Base-by-base conservation (phyloP, 2,329 filamentous ascomycete genomes). In the Fusarium brevicatenulatum region DNA sequence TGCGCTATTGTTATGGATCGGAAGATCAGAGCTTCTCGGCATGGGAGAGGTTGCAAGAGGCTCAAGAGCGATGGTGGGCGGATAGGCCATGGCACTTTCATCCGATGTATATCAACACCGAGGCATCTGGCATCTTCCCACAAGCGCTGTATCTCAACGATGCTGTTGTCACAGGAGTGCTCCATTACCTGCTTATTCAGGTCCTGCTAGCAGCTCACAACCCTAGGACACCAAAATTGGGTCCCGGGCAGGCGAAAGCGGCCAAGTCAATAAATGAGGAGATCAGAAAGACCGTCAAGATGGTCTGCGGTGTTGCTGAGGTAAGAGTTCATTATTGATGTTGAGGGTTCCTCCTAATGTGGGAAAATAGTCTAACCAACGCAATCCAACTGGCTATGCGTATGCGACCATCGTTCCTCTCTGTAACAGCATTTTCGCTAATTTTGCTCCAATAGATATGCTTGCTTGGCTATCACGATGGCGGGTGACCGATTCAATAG, bases 401-500 rank as follows among this genome's bases (percentile, higher is more conserved):
- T 77, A 75, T 11, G 68, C n/a, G 50, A 42, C 53, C 32, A 15
- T 10, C 2, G 3, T 4, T 36, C 4, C 12, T 9, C 16, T 1
- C 7, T 8, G 7, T 8, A 18, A 5, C 16, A 13, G 18, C 15
- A 9, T 21, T 21, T 9, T 11, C 1, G 13, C 55, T 76, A 30
- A 76, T 16, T 4, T 32, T 15, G 0, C 11, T 13, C 47, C 54
- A 21, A 5, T 15, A 79, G 78, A 54, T 78, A 79, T 19, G 78
- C 74, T 6, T 78, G 72, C 25, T 68, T 80, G 2, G 76, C 78
- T 9, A 78, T 80, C 4, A 74, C 77, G 2, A 78, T 79, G 78
- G 78, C 76, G 6, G 83, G 83, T 11, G 83, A 84, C 61, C 78
- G 82, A 28, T 85, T 85, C 56, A 78, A 75, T 5, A 77, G 80